A percentile compares a stretch with the other conserved stretches of the same genome.
phyloP scores from a whole-genome alignment of 1,139 yeast species.

The Groenewaldozyma auringiensis region DNA sequence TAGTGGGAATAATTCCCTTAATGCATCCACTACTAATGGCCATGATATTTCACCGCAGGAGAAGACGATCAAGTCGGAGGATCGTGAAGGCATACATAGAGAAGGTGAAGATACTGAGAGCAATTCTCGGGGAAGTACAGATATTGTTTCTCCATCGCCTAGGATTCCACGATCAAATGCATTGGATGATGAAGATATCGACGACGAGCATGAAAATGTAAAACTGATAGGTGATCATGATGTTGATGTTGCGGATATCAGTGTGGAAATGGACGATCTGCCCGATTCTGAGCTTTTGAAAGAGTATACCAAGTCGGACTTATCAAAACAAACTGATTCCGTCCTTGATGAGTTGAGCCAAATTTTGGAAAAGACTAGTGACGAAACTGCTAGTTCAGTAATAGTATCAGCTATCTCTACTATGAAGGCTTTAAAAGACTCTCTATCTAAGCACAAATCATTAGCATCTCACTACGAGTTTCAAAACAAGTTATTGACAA shows the following conservation, averaged over 20 bases:
- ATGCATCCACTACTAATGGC: not conserved
- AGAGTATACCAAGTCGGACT: too few species aligned
- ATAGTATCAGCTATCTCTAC: not conserved
- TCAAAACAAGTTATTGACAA: conserved; percentile 34
- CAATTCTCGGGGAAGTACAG: not conserved
- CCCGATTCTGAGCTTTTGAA: too few species aligned
- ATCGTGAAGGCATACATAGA: not conserved
- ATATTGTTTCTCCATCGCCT: not conserved
- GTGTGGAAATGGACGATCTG: not conserved
- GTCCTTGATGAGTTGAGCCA: not conserved
- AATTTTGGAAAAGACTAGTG: not conserved
- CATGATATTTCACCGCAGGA: not conserved
- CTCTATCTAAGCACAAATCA: conserved; percentile 8
- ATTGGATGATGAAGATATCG: not conserved
- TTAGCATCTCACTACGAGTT: conserved; percentile 26
- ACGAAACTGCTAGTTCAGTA: not conserved
- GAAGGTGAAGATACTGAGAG: not conserved
- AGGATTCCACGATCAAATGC: not conserved
- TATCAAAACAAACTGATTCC: not conserved
- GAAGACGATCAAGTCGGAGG: not conserved
- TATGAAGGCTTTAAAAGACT: not conserved
- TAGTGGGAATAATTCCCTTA: not conserved
- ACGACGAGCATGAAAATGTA: not conserved
- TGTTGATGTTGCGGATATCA: not conserved
- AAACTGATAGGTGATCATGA: not conserved